Percentiles rank a stretch among this genome's conserved stretches.
phyloP scores from a whole-genome alignment of 2,329 filamentous ascomycete genomes.

The Macrophomina phaseolina region DNA sequence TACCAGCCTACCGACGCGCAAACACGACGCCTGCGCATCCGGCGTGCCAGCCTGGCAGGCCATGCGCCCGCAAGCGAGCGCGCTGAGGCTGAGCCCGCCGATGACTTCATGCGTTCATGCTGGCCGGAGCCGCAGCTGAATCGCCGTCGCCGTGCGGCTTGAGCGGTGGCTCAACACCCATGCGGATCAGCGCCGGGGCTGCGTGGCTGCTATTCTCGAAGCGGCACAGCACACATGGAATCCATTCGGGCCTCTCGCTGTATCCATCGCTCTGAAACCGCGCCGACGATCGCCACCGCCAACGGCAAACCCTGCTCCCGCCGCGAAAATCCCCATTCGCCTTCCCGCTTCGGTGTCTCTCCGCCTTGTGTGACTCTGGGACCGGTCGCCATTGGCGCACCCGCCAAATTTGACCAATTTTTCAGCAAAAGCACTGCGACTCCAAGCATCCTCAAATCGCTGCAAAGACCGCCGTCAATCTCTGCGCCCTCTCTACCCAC shows the following conservation, averaged over 20 bases:
- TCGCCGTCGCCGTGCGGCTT: neutral
- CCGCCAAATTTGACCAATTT: neutral
- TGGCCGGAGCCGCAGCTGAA: neutral
- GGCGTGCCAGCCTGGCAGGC: neutral
- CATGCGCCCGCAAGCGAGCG: neutral
- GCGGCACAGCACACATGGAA: neutral
- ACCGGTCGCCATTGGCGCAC: neutral
- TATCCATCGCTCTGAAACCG: neutral
- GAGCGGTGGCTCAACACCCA: neutral
- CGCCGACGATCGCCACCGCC: neutral
- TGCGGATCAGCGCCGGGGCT: neutral
- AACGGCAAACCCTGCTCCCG: neutral
- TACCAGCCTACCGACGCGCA: neutral
- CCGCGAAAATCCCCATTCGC: neutral
- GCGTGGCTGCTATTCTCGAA: neutral
- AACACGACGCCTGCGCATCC: neutral
- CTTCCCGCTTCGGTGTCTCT: slow-evolving; percentile 1
- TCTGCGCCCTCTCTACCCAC: neutral
- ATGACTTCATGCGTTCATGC: slow-evolving; percentile 2
- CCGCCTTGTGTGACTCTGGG: neutral
- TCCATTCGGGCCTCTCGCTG: neutral
- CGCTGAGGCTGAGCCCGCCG: neutral
- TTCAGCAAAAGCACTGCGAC: neutral
- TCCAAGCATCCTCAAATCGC: neutral
- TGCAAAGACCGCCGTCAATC: neutral